Evolutionary conservation across 108 stramenopile genomes (phyloP), one percentile per base, ranked within the genome.

Genomic region (Epithemia pelagica): DNA sequence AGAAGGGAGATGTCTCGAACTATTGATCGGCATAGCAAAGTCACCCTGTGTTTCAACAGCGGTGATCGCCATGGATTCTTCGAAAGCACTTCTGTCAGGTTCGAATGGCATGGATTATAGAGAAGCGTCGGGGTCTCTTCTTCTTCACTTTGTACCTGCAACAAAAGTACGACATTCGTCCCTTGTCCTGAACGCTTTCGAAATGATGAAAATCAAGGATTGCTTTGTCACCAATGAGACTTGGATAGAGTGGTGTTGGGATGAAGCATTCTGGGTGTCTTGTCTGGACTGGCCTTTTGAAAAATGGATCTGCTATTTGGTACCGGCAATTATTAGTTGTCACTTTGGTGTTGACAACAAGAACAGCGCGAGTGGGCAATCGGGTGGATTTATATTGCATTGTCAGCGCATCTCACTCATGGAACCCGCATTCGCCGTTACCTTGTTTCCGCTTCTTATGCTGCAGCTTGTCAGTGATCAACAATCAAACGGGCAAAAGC

Each of bases 211-310:
- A 7, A 54, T 27, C 19, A 28, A 66, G 26, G 5, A 5, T 54
- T n/a, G 26, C 5, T 46, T 8, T 7, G 53, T 21, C 2, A 28
- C 25, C 22, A 55, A 54, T 26, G 28, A 31, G 7, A 27, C 27
- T 53, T 66, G 53, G 26, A 15, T 24, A 30, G 30, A 62, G 61
- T 89, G 91, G 88, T 92, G 91, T 59, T 92, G 87, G 87, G 74
- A 71, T 33, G 71, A 73, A 28, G 62, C 56, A 18, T 32, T 88
- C 24, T 92, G 91, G 91, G 68, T 28, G 56, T 62, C 37, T 30
- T 22, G 51, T 26, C 53, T 46, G 32, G 29, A 71, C 28, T 24
- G 28, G 29, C 56, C 67, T 19, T 83, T 71, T 61, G 80, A 81
- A 26, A 30, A 63, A 22, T 92, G 91, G 91, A 84, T 92, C 30